Conservation (phyloP, 2,329 filamentous ascomycete species). For the Neopestalotiopsis clavispora region DNA sequence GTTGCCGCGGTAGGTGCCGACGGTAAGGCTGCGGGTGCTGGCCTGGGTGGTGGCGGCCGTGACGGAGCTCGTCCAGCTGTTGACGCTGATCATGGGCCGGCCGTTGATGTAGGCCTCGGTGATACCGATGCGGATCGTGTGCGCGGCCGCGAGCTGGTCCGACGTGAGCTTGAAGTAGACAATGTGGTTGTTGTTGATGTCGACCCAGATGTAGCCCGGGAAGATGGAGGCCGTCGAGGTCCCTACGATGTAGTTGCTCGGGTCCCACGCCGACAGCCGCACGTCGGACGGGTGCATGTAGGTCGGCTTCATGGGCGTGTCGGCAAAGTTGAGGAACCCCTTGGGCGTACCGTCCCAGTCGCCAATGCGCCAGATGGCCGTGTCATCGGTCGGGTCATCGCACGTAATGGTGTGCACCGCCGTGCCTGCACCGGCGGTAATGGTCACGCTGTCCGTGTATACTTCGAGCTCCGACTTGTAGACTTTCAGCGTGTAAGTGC, state of each 20-base stretch:
- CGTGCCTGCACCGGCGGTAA: conserved; percentile 34
- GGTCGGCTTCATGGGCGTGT: conserved; percentile 44
- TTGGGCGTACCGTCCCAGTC: conserved; percentile 41
- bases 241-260: conserved; percentile 40
- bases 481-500: conserved; percentile 38
- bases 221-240: conserved; percentile 39
- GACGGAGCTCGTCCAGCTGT: conserved; percentile 32
- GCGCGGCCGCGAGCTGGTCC: conserved; percentile 31
- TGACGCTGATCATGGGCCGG: conserved; percentile 36
- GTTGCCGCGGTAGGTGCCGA: conserved; percentile 38
- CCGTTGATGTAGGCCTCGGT: conserved; percentile 37
- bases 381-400: conserved; percentile 36
- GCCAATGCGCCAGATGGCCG: conserved; percentile 41
- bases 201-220: conserved; percentile 47
- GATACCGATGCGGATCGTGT: conserved; percentile 36
- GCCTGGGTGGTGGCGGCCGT: conserved; percentile 34
- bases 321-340: conserved; percentile 41
- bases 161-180: conserved; percentile 42
- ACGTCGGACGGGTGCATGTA: conserved; percentile 46
- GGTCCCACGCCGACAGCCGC: conserved; percentile 35
- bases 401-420: conserved; percentile 35
- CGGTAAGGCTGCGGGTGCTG: conserved; percentile 36
- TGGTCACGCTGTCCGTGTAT: conserved; percentile 30
- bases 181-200: conserved; percentile 45
- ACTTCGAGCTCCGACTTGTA: conserved; percentile 41